A percentile compares a stretch with the other conserved stretches of the same genome.
Conservation (phyloP, 169 alveolate genomes). For the Plasmodium vivax region DNA sequence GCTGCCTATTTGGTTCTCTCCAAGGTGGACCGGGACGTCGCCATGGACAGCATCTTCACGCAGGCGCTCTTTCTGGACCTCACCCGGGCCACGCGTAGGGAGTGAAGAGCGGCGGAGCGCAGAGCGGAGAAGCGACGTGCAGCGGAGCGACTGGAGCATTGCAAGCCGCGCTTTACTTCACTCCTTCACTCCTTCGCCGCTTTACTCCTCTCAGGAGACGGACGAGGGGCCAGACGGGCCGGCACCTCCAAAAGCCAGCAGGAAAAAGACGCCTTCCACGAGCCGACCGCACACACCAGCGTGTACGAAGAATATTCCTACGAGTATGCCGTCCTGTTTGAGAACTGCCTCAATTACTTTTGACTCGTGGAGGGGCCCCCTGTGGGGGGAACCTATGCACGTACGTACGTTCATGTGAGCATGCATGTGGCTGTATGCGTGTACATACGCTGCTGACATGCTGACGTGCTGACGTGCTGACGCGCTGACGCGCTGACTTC, state of each 20-base stretch:
- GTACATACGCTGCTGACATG: neutral
- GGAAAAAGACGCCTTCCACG: neutral
- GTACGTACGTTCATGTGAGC: neutral
- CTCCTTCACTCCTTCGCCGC: neutral
- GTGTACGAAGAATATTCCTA: slow-evolving; percentile 10
- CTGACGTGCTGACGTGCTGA: neutral
- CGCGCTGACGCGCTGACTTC: neutral
- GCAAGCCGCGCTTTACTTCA: neutral
- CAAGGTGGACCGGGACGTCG: slow-evolving; percentile 27
- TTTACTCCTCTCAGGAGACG: neutral
- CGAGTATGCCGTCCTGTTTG: slow-evolving; percentile 28
- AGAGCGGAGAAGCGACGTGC: too few species aligned
- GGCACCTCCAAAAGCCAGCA: neutral
- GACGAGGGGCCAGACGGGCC: neutral
- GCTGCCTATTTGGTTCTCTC: slow-evolving; percentile 18
- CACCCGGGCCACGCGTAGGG: neutral
- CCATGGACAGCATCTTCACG: slow-evolving; percentile 11
- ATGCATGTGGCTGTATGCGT: neutral
- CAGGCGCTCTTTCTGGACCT: slow-evolving; percentile 7
- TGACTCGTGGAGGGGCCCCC: neutral
- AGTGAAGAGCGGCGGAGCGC: neutral
- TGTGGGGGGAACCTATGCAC: neutral
- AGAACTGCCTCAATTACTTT: slow-evolving; percentile 22
- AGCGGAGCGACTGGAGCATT: neutral
- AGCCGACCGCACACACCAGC: neutral